These are phyloP conservation scores for Moniliophthora roreri DNA, from an alignment of 1,284 basidiomycete genomes.

Conservation along the genomic window DNA sequence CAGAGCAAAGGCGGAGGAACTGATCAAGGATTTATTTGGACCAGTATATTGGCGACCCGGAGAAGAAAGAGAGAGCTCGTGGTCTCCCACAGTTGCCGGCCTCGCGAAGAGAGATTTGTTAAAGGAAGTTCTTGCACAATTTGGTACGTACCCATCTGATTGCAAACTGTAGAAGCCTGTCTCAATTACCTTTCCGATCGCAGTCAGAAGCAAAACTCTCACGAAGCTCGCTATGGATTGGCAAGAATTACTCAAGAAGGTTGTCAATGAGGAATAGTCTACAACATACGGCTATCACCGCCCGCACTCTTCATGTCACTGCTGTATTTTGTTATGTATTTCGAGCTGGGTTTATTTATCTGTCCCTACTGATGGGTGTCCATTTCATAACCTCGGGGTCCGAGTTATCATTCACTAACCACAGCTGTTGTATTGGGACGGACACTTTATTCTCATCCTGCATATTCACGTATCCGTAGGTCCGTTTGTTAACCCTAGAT, in stretches of 20 bases:
- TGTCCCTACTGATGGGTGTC: background rate
- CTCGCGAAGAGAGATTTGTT: constrained; percentile 77
- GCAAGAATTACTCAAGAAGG: constrained; percentile 73
- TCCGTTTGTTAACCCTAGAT: no score
- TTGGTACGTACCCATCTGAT: constrained; percentile 50
- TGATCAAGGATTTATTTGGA: constrained; percentile 85
- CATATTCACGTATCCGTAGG: no score
- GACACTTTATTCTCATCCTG: no score
- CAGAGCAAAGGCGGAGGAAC: constrained; percentile 81
- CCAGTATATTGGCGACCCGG: constrained; percentile 80
- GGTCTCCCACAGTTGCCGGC: constrained; percentile 68
- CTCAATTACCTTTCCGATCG: constrained; percentile 9
- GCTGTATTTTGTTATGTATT: background rate
- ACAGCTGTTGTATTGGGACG: no score
- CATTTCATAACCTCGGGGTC: background rate
- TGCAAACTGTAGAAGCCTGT: background rate
- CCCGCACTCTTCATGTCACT: background rate
- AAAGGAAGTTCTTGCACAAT: constrained; percentile 73
- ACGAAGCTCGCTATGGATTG: constrained; percentile 73
- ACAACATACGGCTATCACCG: background rate
- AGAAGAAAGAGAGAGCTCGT: constrained; percentile 52
- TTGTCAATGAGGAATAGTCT: constrained; percentile 43
- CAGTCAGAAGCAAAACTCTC: constrained; percentile 72
- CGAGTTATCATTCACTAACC: background rate
- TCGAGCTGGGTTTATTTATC: background rate